Evolutionary conservation across 805 yeast genomes (phyloP).

Genomic region (Candida silvatica): DNA sequence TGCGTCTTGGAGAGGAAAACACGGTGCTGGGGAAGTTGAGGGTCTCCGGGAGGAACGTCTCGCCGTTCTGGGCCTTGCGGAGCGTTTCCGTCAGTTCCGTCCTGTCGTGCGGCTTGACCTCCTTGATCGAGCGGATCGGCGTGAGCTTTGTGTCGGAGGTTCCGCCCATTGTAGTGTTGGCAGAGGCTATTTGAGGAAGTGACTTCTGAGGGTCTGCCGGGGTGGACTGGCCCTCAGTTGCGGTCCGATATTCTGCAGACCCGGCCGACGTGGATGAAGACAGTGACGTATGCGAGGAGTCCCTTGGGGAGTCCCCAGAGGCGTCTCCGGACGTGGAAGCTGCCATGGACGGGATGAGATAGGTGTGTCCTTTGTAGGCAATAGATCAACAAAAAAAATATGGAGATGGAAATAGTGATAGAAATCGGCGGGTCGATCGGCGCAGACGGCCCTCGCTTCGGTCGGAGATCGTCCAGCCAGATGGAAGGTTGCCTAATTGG

Average conservation of each 20-base stretch:
- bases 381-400: background rate
- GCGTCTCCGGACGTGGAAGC: too few relatives aligned
- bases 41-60: constrained; percentile 18
- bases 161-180: background rate
- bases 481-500: too few relatives aligned
- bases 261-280: too few relatives aligned
- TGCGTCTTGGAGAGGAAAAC: constrained; percentile 3
- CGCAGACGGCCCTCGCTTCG: too few relatives aligned
- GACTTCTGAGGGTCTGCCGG: too few relatives aligned
- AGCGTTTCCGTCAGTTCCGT: constrained; percentile 15
- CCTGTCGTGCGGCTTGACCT: constrained; percentile 4
- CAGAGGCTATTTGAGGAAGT: background rate
- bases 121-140: constrained; percentile 7
- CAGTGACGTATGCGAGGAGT: too few relatives aligned
- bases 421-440: background rate
- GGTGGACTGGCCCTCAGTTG: too few relatives aligned
- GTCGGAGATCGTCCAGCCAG: too few relatives aligned
- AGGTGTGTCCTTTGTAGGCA: background rate
- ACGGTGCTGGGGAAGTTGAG: constrained; percentile 10
- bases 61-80: constrained; percentile 17
- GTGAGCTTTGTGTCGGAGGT: constrained; percentile 3
- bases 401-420: too few relatives aligned
- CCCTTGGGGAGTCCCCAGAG: too few relatives aligned
- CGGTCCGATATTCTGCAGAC: too few relatives aligned
- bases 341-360: too few relatives aligned